Base-by-base conservation (phyloP, 306 rosid genomes). In the Sophora flavescens region DNA sequence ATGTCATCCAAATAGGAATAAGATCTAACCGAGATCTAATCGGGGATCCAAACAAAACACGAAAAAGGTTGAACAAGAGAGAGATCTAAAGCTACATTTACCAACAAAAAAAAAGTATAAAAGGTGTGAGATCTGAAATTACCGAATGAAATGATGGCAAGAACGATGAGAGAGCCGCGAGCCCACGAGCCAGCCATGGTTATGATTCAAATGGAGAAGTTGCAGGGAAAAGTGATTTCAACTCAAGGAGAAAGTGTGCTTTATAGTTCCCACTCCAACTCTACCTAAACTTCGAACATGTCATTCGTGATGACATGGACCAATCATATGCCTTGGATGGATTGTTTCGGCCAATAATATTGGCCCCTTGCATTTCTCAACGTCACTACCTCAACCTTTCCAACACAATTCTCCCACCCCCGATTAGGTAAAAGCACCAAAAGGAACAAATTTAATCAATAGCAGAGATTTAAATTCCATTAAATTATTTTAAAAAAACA, bases 121-220 rank as follows among this genome's bases (percentile, higher is more conserved):
- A 68, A 15, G 2, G 4, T 6, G 44, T 6, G 76, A 86, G 89
- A 91, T 91, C 86, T 76, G 50, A 7, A 41, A 80, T 11, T 15
- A 90, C 97, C 97, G 51, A 88, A 77, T 11, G 72, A 77, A 28
- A 92, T 77, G 79, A 92, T 90, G 57, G 90, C 90, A 0, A 88
- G 81, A 5, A 90, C 88, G 63, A 85, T 65, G 77, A 92, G 72
- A 68, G 97, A 87, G 59, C 83, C 84, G 70, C 83, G 87, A 18
- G 90, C 83, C 75, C 87, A 74, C 58, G 91, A 89, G 91, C 96
- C 80, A 89, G 89, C 86, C 97, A 92, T 92, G 77, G 82, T 61
- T 33, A 6, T 26, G 44, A 14, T 35, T 62, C 67, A n/a, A 41
- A 17, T 62, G 47, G 67, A 6, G 18, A 63, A 8, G 54, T 59